Evolutionary conservation across 106 monocot species (phyloP).

Genomic region (Dactylorhiza incarnata): DNA sequence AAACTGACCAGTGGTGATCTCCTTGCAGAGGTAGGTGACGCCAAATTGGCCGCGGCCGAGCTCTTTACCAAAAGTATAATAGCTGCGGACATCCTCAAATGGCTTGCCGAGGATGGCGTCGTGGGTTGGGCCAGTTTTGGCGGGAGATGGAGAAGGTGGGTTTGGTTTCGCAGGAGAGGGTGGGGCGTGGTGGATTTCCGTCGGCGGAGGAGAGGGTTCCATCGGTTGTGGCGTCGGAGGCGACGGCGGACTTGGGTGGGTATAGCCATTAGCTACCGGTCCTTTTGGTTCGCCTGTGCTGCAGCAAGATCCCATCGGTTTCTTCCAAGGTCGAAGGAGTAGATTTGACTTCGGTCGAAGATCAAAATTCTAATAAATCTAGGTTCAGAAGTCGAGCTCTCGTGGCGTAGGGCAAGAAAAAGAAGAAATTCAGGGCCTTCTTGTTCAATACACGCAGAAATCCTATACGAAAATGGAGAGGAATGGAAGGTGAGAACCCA

Average conservation of each 20-base stretch:
- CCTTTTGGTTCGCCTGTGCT: constrained; percentile 5
- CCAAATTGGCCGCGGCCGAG: constrained; percentile 40
- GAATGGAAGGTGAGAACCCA: too few species aligned
- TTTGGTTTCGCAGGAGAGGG: constrained; percentile 6
- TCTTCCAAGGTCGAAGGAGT: neutral
- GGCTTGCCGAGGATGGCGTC: constrained; percentile 25
- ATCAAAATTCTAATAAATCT: neutral
- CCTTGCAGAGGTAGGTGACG: constrained; percentile 32
- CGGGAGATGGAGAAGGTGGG: neutral
- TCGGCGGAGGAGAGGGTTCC: constrained; percentile 8
- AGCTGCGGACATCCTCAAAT: constrained; percentile 23
- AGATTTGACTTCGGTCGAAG: neutral
- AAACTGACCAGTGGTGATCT: constrained; percentile 13
- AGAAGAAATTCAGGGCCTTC: neutral
- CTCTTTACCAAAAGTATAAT: constrained; percentile 28
- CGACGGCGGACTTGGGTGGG: constrained; percentile 5
- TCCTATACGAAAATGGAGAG: neutral
- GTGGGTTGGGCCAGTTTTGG: neutral
- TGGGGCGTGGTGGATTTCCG: constrained; percentile 8
- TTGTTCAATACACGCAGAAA: neutral
- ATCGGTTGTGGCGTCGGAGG: neutral
- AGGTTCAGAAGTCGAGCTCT: neutral
- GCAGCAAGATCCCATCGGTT: constrained; percentile 17
- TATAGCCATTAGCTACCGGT: constrained; percentile 11
- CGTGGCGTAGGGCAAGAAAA: neutral